phyloP scores from a whole-genome alignment of 257 asterid species.

The Gentiana dahurica region DNA sequence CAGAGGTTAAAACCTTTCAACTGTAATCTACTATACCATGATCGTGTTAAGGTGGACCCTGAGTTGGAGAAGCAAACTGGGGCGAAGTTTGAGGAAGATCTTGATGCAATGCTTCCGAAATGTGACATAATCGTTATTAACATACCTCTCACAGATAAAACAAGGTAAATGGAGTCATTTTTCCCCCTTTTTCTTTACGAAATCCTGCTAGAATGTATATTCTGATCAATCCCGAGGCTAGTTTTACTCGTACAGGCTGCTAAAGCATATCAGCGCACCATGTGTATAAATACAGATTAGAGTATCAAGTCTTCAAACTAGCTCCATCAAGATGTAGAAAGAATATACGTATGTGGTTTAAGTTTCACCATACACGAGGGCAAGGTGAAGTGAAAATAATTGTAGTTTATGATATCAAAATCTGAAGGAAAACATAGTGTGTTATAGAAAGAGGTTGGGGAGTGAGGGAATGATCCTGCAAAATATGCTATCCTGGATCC shows the following conservation, averaged over 20 bases:
- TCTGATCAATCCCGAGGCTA: not conserved
- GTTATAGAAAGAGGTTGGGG: no score
- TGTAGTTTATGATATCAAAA: no score
- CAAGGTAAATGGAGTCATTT: conserved; percentile 34
- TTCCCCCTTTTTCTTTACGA: not conserved
- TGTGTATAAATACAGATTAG: no score
- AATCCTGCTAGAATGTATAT: not conserved
- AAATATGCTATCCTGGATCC: no score
- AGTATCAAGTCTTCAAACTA: no score
- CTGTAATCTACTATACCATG: conserved; percentile 85
- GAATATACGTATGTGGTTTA: no score
- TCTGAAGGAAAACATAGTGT: no score
- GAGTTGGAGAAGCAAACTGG: conserved; percentile 76
- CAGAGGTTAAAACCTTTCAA: conserved; percentile 93
- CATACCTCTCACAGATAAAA: conserved; percentile 87
- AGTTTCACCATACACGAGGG: no score
- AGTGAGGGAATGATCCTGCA: no score
- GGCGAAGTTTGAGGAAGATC: conserved; percentile 79
- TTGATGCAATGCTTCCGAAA: conserved; percentile 85
- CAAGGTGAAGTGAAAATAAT: no score
- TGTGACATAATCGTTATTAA: conserved; percentile 87
- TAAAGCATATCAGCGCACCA: not conserved
- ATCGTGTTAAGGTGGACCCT: conserved; percentile 65
- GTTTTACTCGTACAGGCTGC: not conserved
- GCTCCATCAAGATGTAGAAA: no score